Percentiles rank a stretch among this genome's conserved stretches.
These are phyloP conservation scores for Neurospora sp. DNA, from an alignment of 495 filamentous ascomycete species.

Conservation along the genomic window DNA sequence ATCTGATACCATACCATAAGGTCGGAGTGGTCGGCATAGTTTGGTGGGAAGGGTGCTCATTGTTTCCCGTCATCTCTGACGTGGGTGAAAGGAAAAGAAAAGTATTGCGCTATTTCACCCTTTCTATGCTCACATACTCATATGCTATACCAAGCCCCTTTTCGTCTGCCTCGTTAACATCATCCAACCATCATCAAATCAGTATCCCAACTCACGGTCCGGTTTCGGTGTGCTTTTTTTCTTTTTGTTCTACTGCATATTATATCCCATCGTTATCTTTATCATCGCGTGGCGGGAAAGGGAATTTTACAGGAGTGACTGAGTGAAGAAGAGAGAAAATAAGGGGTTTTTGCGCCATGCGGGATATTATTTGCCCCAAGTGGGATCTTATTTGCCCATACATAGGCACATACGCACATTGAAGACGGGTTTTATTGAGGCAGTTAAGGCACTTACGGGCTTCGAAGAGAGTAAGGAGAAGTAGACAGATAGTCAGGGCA, in stretches of 20 bases:
- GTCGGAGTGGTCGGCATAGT: background rate
- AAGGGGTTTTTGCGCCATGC: background rate
- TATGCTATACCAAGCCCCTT: background rate
- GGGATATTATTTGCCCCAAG: background rate
- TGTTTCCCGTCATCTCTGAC: background rate
- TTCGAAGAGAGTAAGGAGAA: background rate
- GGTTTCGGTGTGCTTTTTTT: background rate
- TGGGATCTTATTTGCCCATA: background rate
- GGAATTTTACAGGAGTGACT: background rate
- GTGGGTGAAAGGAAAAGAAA: background rate
- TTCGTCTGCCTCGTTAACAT: background rate
- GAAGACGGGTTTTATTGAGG: background rate
- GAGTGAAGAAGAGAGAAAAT: background rate
- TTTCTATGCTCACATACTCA: background rate
- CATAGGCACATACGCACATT: background rate
- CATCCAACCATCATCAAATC: background rate
- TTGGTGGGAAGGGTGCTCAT: background rate
- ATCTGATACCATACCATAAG: too few species aligned
- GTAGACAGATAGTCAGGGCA: background rate
- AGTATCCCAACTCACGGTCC: background rate
- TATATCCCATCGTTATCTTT: background rate
- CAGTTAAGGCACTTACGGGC: background rate
- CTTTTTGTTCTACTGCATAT: background rate
- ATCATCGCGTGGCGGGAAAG: background rate
- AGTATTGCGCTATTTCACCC: background rate